Percentiles rank a stretch among this genome's conserved stretches.
phyloP scores from a whole-genome alignment of 2,329 filamentous ascomycete genomes.

The Botryotinia convoluta region DNA sequence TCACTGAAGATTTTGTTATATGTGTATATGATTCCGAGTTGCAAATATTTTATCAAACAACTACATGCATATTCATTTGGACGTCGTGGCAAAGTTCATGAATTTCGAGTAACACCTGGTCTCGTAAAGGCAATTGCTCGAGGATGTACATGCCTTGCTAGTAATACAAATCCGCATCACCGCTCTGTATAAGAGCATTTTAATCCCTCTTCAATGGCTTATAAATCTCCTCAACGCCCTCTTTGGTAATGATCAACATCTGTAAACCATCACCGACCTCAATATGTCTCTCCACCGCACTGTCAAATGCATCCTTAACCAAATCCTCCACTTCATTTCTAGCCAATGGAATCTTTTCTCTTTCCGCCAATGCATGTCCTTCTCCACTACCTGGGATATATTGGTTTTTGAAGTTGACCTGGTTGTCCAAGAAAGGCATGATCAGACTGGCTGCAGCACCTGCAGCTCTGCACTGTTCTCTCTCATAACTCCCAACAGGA shows the following conservation, averaged over 20 bases:
- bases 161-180: constrained; percentile 20
- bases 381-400: constrained; percentile 83
- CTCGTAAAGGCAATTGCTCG: constrained; percentile 16
- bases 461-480: constrained; percentile 91
- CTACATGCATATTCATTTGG: neutral
- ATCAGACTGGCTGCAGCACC: constrained; percentile 92
- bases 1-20: neutral
- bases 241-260: constrained; percentile 86
- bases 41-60: neutral
- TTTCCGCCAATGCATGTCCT: constrained; percentile 75
- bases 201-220: constrained; percentile 89
- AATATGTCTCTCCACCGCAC: constrained; percentile 96
- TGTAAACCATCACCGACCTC: constrained; percentile 96
- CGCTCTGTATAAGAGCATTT: constrained; percentile 12
- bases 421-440: constrained; percentile 99
- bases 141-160: constrained; percentile 19
- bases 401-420: constrained; percentile 99
- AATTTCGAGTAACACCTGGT: constrained; percentile 18
- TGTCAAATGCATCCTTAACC: constrained; percentile 96
- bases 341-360: constrained; percentile 67
- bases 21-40: neutral
- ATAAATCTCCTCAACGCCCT: constrained; percentile 84
- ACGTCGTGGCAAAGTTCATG: constrained; percentile 15
- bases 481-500: constrained; percentile 94
- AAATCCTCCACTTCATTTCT: constrained; percentile 75